These are phyloP conservation scores for Pelomyxa schiedti DNA, from an alignment of 78 protist genomes.

Conservation along the genomic window DNA sequence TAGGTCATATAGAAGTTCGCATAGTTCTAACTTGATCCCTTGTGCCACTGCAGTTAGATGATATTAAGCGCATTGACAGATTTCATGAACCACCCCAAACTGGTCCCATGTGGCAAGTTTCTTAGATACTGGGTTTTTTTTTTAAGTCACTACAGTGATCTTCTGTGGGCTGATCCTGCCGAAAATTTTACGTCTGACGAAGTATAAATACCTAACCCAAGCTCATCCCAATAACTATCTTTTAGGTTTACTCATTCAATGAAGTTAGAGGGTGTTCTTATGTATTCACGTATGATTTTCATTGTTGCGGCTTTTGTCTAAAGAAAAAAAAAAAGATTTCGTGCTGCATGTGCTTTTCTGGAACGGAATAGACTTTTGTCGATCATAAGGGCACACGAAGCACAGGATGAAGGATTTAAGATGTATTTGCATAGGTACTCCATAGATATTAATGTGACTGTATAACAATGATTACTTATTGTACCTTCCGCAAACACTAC, in stretches of 20 bases:
- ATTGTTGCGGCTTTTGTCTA: neutral
- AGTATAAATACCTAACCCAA: neutral
- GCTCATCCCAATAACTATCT: neutral
- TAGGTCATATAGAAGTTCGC: no score
- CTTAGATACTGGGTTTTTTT: no score
- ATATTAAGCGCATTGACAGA: constrained; percentile 74
- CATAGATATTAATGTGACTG: no score
- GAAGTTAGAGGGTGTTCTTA: constrained; percentile 89
- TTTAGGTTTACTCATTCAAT: constrained; percentile 60
- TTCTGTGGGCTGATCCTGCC: constrained; percentile 96
- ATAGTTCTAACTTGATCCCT: no score
- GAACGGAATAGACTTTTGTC: constrained; percentile 80
- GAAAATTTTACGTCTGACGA: constrained; percentile 50
- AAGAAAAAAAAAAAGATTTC: constrained; percentile 18
- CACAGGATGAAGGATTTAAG: no score
- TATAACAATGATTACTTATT: constrained; percentile 77
- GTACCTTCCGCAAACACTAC: no score
- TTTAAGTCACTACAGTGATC: no score
- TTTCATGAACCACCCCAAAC: constrained; percentile 88
- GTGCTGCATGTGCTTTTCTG: constrained; percentile 80
- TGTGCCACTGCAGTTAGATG: no score
- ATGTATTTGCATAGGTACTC: constrained; percentile 63
- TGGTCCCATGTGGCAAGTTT: constrained; percentile 81
- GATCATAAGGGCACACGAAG: constrained; percentile 97
- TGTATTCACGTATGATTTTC: constrained; percentile 19